These are phyloP conservation scores for Pythium angustatum DNA, from an alignment of 352 stramenopile genomes.

Conservation along the genomic window DNA sequence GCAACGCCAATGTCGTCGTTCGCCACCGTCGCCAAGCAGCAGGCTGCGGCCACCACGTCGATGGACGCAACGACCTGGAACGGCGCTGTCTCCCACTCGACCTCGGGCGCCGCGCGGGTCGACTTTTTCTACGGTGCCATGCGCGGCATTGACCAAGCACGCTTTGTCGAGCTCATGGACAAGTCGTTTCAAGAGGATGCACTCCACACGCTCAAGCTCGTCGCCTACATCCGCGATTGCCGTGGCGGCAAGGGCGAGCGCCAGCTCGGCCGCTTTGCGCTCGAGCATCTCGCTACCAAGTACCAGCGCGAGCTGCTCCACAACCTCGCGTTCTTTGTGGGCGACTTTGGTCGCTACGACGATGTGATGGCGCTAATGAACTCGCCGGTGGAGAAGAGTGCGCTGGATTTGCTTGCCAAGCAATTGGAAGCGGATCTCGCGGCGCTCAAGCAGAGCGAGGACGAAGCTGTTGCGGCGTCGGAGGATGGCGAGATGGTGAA, in stretches of 20 bases:
- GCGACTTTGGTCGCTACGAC: conserved; percentile 53
- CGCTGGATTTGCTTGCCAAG: conserved; percentile 38
- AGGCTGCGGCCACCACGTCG: conserved; percentile 8
- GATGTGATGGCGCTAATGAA: conserved; percentile 46
- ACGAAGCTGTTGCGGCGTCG: not conserved
- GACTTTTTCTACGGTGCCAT: conserved; percentile 48
- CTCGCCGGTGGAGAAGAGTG: conserved; percentile 38
- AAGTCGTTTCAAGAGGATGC: conserved; percentile 47
- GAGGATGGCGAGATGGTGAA: not conserved
- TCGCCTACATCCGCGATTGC: conserved; percentile 51
- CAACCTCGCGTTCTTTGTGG: conserved; percentile 48
- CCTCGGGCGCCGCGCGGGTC: conserved; percentile 39
- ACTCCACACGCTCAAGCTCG: conserved; percentile 56
- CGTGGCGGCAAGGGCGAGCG: conserved; percentile 55
- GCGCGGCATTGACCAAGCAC: conserved; percentile 34
- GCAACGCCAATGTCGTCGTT: conserved; percentile 34
- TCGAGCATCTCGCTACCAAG: conserved; percentile 41
- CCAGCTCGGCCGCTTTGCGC: conserved; percentile 36
- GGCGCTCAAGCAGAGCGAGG: conserved; percentile 17
- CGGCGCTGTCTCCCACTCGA: conserved; percentile 38
- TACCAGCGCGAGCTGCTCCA: conserved; percentile 38
- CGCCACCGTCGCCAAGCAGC: conserved; percentile 32
- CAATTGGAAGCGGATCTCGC: conserved; percentile 40
- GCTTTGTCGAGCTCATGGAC: conserved; percentile 32
- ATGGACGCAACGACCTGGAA: conserved; percentile 41